Base-by-base conservation (phyloP, 441 rosid genomes). In the Brassica balearica region DNA sequence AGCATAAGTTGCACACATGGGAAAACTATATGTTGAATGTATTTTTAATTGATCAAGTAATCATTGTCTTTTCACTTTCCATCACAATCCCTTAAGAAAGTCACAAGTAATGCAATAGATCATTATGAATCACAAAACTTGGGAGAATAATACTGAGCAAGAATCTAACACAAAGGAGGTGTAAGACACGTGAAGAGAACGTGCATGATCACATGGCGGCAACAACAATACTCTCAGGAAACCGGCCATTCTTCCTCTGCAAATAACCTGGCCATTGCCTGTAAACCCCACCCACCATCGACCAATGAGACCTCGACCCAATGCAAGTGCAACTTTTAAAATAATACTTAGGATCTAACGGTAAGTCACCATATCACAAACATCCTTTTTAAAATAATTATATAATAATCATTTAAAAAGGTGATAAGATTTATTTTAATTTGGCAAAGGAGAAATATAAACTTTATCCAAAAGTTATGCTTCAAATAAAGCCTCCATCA, bases 381-480 rank as follows among this genome's bases (percentile, higher is more conserved):
- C 68, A 65, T 65, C 20, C 19, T 38, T 64, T 34, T 27, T 25
- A 14, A 53, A 25, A 68, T 4, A 32, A 32, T 7, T 14, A 17
- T 43, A 60, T 41, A 7, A 46, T 23, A 7, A 46, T 23, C 8
- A 63, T 41, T 59, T 77, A 56, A 59, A 58, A 77, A 72, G 77
- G 68, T 77, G 25, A 58, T 12, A 27, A 41, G 29, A 43, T 65
- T 58, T 75, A 22, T 38, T 78, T 66, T 15, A 2, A 53, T 11
- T 66, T 32, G 11, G 56, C 12, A 2, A 25, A 5, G 38, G 20
- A 55, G 34, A 43, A 8, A 51, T 38, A 14, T 29, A 72, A 69
- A 64, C 83, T 81, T 82, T 74, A 84, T 76, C 74, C 70, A 72
- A 82, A 81, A 77, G 81, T 58, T 64, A 79, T 79, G 86, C 80